Evolutionary conservation across 2,329 filamentous ascomycete genomes (phyloP).

Genomic region (Colletotrichum trifolii): DNA sequence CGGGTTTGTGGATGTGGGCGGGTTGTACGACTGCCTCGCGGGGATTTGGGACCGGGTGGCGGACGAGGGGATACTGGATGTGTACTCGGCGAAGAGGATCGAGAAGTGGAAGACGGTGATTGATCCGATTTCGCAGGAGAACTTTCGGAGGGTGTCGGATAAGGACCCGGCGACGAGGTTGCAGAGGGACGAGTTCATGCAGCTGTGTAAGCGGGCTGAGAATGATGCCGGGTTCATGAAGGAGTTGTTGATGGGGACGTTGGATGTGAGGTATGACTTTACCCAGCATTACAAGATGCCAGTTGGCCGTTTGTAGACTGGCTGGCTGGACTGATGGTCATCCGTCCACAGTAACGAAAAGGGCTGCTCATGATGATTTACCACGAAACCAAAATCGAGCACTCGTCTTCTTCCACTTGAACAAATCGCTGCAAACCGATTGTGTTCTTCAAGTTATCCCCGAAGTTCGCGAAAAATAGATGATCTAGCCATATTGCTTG

Average conservation of each 20-base stretch:
- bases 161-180: conserved; percentile 50
- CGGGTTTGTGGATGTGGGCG: conserved; percentile 72
- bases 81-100: conserved; percentile 58
- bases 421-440: too few species aligned
- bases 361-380: too few species aligned
- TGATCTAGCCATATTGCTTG: too few species aligned
- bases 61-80: conserved; percentile 55
- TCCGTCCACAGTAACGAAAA: too few species aligned
- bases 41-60: conserved; percentile 57
- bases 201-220: conserved; percentile 50
- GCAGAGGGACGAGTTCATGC: conserved; percentile 47
- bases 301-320: not conserved
- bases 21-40: conserved; percentile 68
- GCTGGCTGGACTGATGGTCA: not conserved
- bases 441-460: too few species aligned
- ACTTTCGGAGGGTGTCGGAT: conserved; percentile 56
- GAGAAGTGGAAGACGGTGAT: conserved; percentile 58
- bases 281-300: conserved; percentile 53
- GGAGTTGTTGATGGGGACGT: conserved; percentile 48
- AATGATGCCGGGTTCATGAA: conserved; percentile 46
- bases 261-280: conserved; percentile 56
- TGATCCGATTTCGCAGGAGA: conserved; percentile 55
- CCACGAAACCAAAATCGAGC: too few species aligned
- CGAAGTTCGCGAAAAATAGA: too few species aligned
- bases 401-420: too few species aligned